A percentile compares a stretch with the other conserved stretches of the same genome.
phyloP scores from a whole-genome alignment of 2,329 filamentous ascomycete genomes.

The Colletotrichum higginsianum region DNA sequence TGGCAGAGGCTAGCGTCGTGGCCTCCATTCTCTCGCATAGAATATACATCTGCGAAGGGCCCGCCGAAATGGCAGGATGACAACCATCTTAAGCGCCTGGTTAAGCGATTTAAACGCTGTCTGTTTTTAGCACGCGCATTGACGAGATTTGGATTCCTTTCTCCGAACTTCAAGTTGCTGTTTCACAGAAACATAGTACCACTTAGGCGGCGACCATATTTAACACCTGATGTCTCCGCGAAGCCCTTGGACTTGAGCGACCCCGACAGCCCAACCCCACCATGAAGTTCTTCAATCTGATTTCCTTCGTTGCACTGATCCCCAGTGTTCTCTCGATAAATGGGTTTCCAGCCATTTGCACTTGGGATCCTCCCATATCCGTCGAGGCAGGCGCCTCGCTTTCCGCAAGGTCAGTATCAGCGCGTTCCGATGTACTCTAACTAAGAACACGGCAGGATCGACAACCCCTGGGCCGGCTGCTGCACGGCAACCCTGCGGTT shows the following conservation, averaged over 20 bases:
- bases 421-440: too few relatives aligned
- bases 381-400: neutral
- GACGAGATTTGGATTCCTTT: too few relatives aligned
- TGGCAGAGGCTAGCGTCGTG: too few relatives aligned
- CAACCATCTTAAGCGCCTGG: too few relatives aligned
- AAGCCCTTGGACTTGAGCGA: neutral
- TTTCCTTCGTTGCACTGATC: neutral
- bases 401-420: constrained; percentile 13
- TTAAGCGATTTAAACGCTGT: too few relatives aligned
- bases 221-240: neutral
- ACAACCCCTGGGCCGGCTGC: neutral
- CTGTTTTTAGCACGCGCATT: too few relatives aligned
- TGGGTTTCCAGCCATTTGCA: constrained; percentile 12
- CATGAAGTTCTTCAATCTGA: constrained; percentile 1
- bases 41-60: too few relatives aligned
- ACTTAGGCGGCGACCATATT: neutral
- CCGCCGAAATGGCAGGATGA: too few relatives aligned
- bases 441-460: constrained; percentile 1
- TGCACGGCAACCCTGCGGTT: constrained; percentile 3
- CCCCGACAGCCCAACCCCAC: neutral
- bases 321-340: constrained; percentile 5
- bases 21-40: too few relatives aligned
- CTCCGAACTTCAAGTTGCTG: too few relatives aligned
- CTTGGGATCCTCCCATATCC: constrained; percentile 17
- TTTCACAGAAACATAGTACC: too few relatives aligned